phyloP scores from a whole-genome alignment of 306 rosid species.

The Lupinus albus region DNA sequence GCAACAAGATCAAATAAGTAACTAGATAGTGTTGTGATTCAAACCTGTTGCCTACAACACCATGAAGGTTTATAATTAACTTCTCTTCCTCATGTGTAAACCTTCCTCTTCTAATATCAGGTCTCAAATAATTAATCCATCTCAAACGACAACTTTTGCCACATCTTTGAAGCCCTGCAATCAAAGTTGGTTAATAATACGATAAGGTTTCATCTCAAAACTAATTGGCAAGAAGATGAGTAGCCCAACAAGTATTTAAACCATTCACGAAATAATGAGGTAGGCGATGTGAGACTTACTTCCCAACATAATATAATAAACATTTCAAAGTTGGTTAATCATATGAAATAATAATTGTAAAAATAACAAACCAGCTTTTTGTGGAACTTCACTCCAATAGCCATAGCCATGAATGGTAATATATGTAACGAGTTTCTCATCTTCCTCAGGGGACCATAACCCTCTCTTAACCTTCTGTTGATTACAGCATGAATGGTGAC shows the following conservation, averaged over 20 bases:
- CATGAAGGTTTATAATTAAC: constrained; percentile 84
- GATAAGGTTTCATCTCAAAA: no score
- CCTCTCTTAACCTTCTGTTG: constrained; percentile 98
- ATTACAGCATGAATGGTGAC: constrained; percentile 96
- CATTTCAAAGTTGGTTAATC: no score
- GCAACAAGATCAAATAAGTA: constrained; percentile 1
- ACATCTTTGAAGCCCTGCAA: constrained; percentile 89
- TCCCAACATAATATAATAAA: no score
- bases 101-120: constrained; percentile 96
- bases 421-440: constrained; percentile 86
- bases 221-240: no score
- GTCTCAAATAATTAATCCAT: constrained; percentile 97
- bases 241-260: no score
- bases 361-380: constrained; percentile 72
- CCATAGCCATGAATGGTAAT: constrained; percentile 93
- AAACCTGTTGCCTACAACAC: constrained; percentile 91
- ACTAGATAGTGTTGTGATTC: constrained; percentile 8
- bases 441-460: constrained; percentile 98
- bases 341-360: neutral
- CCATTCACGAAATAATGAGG: no score
- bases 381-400: constrained; percentile 96
- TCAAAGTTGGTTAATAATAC: neutral
- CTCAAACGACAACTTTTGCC: constrained; percentile 94
- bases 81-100: constrained; percentile 94
- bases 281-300: no score